Conservation (phyloP, 2,329 filamentous ascomycete species). For the Phialophora tarda region DNA sequence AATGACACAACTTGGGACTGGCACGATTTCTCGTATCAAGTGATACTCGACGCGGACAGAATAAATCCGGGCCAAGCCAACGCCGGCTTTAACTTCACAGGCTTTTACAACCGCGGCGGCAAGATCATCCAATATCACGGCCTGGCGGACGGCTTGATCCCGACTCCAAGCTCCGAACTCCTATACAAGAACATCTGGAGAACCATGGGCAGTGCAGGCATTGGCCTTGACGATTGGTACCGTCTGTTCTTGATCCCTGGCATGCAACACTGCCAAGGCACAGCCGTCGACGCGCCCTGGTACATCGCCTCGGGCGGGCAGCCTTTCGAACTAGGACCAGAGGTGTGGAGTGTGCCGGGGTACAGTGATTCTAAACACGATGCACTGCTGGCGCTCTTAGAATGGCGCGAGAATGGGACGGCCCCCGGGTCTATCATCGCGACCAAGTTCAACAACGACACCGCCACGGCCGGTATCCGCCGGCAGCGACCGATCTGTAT, state of each 20-base stretch:
- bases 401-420: slow-evolving; percentile 56
- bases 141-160: slow-evolving; percentile 57
- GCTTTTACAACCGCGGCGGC: slow-evolving; percentile 52
- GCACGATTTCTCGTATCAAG: slow-evolving; percentile 17
- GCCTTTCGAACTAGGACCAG: slow-evolving; percentile 20
- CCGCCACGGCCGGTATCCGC: slow-evolving; percentile 27
- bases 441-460: slow-evolving; percentile 53
- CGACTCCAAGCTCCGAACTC: slow-evolving; percentile 57
- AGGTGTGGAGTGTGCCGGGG: slow-evolving; percentile 29
- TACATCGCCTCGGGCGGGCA: slow-evolving; percentile 45
- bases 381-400: slow-evolving; percentile 56
- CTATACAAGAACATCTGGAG: slow-evolving; percentile 56
- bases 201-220: slow-evolving; percentile 45
- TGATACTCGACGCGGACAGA: slow-evolving; percentile 45
- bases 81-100: slow-evolving; percentile 53
- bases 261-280: slow-evolving; percentile 56
- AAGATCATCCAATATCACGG: slow-evolving; percentile 53
- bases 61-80: slow-evolving; percentile 47
- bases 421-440: slow-evolving; percentile 50
- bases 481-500: background rate
- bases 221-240: slow-evolving; percentile 49
- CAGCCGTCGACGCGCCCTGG: slow-evolving; percentile 51
- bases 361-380: slow-evolving; percentile 48
- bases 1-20: background rate
- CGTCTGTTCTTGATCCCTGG: slow-evolving; percentile 62